Conservation (phyloP, 2,329 filamentous ascomycete species). For the Macrophomina tecta region DNA sequence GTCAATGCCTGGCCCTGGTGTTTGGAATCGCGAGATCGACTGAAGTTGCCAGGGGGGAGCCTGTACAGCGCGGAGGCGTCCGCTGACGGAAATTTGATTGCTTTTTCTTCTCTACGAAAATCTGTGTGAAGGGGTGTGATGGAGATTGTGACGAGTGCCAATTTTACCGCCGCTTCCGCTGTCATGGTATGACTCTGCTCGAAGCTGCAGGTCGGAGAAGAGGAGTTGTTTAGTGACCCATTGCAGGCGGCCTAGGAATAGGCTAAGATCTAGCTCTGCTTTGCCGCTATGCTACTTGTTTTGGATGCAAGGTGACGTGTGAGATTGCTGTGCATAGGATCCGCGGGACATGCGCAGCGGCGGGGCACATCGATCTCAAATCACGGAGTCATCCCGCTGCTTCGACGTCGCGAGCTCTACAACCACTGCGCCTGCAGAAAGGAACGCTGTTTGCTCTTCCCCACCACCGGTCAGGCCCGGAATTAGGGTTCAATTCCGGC, state of each 20-base stretch:
- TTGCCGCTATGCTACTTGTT: neutral
- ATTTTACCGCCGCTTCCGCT: constrained; percentile 11
- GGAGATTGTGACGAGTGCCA: neutral
- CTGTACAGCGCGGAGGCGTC: constrained; percentile 8
- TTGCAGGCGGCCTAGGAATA: constrained; percentile 5
- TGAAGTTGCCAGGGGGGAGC: constrained; percentile 11
- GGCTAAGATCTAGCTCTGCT: constrained; percentile 12
- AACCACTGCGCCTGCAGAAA: neutral
- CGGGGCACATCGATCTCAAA: neutral
- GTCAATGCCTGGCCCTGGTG: constrained; percentile 10
- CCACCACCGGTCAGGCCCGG: neutral
- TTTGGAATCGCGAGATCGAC: constrained; percentile 22
- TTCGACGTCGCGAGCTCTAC: constrained; percentile 2
- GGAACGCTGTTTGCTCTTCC: no score
- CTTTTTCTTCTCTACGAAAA: neutral
- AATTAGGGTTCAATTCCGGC: constrained; percentile 2
- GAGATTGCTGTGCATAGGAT: constrained; percentile 7
- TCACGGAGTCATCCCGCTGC: neutral
- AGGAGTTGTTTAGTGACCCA: neutral
- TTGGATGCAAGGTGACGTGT: constrained; percentile 2
- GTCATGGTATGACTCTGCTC: neutral
- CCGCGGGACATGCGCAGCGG: neutral
- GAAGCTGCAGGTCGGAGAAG: constrained; percentile 5
- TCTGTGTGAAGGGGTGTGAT: neutral
- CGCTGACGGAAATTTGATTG: neutral